Conservation (phyloP, 2,329 filamentous ascomycete species). For the Blastomyces silverae region DNA sequence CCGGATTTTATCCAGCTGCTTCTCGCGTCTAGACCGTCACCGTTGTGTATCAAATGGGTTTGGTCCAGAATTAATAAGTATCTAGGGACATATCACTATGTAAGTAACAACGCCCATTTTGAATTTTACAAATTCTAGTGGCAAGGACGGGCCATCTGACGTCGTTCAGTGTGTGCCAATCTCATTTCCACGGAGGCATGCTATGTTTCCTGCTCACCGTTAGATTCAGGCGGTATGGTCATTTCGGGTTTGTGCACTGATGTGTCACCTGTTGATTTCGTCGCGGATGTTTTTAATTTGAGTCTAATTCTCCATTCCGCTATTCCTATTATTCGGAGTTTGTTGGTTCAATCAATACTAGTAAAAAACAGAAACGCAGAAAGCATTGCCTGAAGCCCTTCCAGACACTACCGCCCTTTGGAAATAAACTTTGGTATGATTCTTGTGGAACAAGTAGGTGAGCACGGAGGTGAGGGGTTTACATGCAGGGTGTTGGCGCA, state of each 20-base stretch:
- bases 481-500: no score
- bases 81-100: background rate
- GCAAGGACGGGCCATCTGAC: background rate
- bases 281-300: background rate
- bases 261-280: background rate
- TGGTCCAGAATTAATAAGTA: background rate
- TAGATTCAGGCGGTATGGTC: background rate
- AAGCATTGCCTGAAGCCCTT: background rate
- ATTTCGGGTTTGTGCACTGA: slow-evolving; percentile 1
- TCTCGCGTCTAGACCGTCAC: background rate
- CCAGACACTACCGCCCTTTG: background rate
- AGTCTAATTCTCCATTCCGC: background rate
- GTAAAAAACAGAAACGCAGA: background rate
- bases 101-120: background rate
- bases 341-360: no score
- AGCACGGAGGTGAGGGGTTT: no score
- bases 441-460: background rate
- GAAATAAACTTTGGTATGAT: background rate
- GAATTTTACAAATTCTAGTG: background rate
- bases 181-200: background rate
- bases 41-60: background rate
- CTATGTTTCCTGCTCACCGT: background rate
- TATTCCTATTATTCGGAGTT: background rate
- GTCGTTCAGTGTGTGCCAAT: background rate
- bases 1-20: no score